Evolutionary conservation across 495 filamentous ascomycete genomes (phyloP), one percentile per base, ranked within the genome.

Genomic region (Tuber umbilicatum): DNA sequence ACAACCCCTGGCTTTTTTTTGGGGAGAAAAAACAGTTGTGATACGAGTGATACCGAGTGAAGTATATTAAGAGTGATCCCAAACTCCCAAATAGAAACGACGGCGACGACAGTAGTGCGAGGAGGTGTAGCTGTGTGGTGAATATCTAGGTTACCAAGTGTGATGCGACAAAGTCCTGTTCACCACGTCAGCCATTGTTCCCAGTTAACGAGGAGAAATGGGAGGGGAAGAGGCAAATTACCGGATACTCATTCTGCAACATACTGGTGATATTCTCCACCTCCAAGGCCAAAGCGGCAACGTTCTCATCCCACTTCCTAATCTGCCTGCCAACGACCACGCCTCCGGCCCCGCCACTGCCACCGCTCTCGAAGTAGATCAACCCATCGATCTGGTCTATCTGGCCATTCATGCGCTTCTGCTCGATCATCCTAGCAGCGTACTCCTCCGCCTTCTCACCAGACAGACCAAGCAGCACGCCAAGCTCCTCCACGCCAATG

Each of bases 361-460:
- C 89, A 27, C 86, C 86, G 50, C 87, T 88, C 74, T 93, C 91
- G 81, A 99, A 99, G 81, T 88, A 92, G 64, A 99, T 95, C 16
- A 94, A 83, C 21, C 91, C 86, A 75, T 94, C 92, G 81, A 99
- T 96, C 85, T 98, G 95, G 84, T 99, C 96, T 80, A 99, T 97
- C 70, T 89, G 89, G 14, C 95, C 95, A 2, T 88, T 87, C 74
- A 99, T 84, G 38, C 95, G 89, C 23, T 91, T 92, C 83, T 97
- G 93, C 84, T 97, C 94, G 77, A 98, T 93, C 95, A 99, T 99
- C 70, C 88, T 87, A 5, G 95, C 94, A 19, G 96, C 94, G 71
- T 93, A 97, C 31, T 91, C 90, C 86, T 98, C 96, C 27, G 95
- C 96, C 80, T 90, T 91, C 75, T 93, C 92, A 0, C 87, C 90